These are phyloP conservation scores for Lactarius indigo DNA, from an alignment of 768 basidiomycete genomes.

Conservation along the genomic window DNA sequence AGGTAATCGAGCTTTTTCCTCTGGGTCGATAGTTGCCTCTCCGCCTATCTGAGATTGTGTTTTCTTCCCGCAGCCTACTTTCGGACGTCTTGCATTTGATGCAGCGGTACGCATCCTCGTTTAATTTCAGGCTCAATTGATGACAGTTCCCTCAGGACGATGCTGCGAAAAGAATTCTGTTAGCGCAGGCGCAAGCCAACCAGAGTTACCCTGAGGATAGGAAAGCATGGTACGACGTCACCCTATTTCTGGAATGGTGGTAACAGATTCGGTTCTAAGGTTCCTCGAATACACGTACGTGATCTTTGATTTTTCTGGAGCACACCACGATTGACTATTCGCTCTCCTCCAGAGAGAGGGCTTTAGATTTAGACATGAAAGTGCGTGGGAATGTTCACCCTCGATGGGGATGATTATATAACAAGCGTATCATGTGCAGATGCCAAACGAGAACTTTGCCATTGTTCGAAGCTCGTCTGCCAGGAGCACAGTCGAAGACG, in stretches of 20 bases:
- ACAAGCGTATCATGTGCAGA: neutral
- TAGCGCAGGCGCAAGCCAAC: conserved; percentile 9
- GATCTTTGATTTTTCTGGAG: neutral
- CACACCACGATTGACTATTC: neutral
- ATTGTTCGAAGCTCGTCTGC: conserved; percentile 6
- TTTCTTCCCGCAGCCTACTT: neutral
- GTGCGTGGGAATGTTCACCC: neutral
- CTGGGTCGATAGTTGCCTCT: neutral
- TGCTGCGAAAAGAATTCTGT: conserved; percentile 3
- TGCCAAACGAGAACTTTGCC: conserved; percentile 11
- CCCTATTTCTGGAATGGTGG: neutral
- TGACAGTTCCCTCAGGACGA: neutral
- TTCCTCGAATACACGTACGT: conserved; percentile 12
- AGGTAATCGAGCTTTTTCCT: neutral
- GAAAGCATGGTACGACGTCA: conserved; percentile 7
- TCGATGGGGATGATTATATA: neutral
- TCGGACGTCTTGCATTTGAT: conserved; percentile 8
- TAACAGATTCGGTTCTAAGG: neutral
- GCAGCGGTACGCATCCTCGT: neutral
- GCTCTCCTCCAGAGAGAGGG: neutral
- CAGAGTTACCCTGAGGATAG: conserved; percentile 6
- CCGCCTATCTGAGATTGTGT: neutral
- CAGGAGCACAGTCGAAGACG: conserved; percentile 9
- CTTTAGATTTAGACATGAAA: conserved; percentile 5
- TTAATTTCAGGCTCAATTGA: neutral